Conservation (phyloP, 148 eudicot genomes). For the Amaranthus palmeri region DNA sequence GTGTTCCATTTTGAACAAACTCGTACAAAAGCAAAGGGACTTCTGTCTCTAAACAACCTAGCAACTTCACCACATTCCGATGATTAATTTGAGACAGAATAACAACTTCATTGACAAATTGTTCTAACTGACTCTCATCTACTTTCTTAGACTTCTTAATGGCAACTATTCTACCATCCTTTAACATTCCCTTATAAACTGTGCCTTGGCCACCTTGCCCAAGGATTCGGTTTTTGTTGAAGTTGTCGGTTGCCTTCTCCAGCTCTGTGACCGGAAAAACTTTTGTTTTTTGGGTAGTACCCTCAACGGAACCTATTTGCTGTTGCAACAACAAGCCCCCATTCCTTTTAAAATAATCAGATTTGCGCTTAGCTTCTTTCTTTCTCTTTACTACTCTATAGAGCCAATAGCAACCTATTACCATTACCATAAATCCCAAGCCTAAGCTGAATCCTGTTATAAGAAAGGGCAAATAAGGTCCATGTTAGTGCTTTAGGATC, state of each 20-base stretch:
- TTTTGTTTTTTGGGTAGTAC: constrained; percentile 8
- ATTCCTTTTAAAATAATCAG: constrained; percentile 18
- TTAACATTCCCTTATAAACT: too few relatives aligned
- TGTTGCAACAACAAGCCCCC: background rate
- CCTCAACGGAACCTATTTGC: constrained; percentile 12
- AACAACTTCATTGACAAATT: constrained; percentile 16
- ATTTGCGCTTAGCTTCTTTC: constrained; percentile 9
- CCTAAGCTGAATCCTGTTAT: constrained; percentile 8
- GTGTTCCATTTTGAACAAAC: constrained; percentile 19
- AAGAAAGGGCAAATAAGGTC: too few relatives aligned
- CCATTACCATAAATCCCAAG: constrained; percentile 1
- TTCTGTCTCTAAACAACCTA: too few relatives aligned
- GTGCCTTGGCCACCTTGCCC: too few relatives aligned
- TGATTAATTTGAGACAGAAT: constrained; percentile 18
- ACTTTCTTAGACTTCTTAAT: background rate
- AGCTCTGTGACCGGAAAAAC: constrained; percentile 7
- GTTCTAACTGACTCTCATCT: constrained; percentile 12
- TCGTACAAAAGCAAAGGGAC: too few relatives aligned
- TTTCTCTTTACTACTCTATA: constrained; percentile 7
- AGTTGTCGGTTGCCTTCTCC: background rate
- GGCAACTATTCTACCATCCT: too few relatives aligned
- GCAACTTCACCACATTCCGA: too few relatives aligned
- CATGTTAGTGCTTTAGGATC: too few relatives aligned
- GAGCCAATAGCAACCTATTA: constrained; percentile 8
- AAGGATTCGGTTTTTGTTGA: too few relatives aligned